Percentiles rank a stretch among this genome's conserved stretches.
phyloP scores from a whole-genome alignment of 2,329 filamentous ascomycete species.

The Niveomyces coronatus region DNA sequence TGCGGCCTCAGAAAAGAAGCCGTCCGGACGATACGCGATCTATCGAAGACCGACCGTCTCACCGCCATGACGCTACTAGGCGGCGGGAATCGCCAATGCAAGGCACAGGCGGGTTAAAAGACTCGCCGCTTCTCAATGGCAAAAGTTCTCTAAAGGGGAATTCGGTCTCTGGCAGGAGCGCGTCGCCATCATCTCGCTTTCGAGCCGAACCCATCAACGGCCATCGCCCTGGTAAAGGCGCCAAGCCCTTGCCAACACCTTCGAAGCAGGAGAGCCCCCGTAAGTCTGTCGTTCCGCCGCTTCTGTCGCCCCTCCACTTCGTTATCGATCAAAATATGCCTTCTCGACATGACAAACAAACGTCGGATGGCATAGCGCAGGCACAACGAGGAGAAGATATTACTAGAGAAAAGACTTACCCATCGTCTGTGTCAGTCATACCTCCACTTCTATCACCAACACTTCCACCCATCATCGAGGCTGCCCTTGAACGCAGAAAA shows the following conservation, averaged over 20 bases:
- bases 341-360: conserved; percentile 18
- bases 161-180: conserved; percentile 17
- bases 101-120: conserved; percentile 12
- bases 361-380: conserved; percentile 13
- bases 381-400: conserved; percentile 17
- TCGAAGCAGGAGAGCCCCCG: conserved; percentile 27
- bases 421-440: conserved; percentile 23
- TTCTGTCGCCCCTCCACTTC: conserved; percentile 43
- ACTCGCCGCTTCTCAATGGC: conserved; percentile 28
- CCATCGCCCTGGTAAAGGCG: conserved; percentile 22
- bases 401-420: conserved; percentile 27
- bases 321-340: conserved; percentile 25
- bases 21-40: conserved; percentile 28
- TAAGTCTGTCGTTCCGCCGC: conserved; percentile 35
- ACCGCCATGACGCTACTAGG: conserved; percentile 24
- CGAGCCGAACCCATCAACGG: conserved; percentile 34
- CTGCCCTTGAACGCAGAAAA: conserved; percentile 26
- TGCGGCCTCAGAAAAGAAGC: conserved; percentile 35
- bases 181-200: conserved; percentile 28
- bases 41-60: conserved; percentile 21
- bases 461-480: conserved; percentile 41
- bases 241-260: conserved; percentile 25
- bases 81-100: conserved; percentile 21
- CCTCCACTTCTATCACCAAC: conserved; percentile 47
- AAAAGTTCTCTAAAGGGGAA: conserved; percentile 23